phyloP scores from a whole-genome alignment of 805 yeast species.

The Zygosaccharomyces siamensis region DNA sequence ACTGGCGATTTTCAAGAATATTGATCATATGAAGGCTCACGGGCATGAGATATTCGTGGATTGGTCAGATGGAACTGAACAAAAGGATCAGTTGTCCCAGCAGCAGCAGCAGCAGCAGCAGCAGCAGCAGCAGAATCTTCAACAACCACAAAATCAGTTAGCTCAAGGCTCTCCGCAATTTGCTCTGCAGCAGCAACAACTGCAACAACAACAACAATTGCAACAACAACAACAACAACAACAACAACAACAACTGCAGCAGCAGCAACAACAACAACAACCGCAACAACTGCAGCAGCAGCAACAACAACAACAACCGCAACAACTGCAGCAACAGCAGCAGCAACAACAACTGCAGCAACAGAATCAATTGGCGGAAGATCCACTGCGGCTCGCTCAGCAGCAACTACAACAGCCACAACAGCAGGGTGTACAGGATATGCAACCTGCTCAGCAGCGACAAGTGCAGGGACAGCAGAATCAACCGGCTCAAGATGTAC shows the following conservation, averaged over 20 bases:
- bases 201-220: not conserved
- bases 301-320: not conserved
- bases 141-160: not conserved
- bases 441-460: not conserved
- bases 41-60: conserved; percentile 50
- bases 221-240: not conserved
- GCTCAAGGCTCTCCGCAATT: too few relatives aligned
- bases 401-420: not conserved
- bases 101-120: conserved; percentile 5
- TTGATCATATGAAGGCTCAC: conserved; percentile 43
- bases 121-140: not conserved
- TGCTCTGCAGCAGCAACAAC: not conserved
- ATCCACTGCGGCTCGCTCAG: not conserved
- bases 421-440: not conserved
- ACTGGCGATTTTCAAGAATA: conserved; percentile 65
- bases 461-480: not conserved
- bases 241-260: not conserved
- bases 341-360: not conserved
- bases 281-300: too few relatives aligned
- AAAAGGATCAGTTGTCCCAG: conserved; percentile 14
- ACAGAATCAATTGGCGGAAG: not conserved
- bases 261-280: not conserved
- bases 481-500: not conserved
- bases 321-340: not conserved
- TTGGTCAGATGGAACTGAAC: conserved; percentile 58